phyloP scores from a whole-genome alignment of 306 rosid genomes.

The Adenanthera pavonina region DNA sequence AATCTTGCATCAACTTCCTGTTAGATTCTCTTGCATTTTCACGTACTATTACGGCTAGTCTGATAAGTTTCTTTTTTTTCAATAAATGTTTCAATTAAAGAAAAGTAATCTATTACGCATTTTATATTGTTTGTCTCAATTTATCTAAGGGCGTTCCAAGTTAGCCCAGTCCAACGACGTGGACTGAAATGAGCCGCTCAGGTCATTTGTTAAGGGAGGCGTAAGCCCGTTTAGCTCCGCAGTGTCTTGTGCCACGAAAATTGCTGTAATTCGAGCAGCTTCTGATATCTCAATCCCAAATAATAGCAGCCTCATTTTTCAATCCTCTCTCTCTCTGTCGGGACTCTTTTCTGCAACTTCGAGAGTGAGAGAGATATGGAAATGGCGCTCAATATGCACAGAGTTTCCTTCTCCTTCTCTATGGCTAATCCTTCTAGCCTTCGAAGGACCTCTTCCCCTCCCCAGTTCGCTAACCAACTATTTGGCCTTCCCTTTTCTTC shows the following conservation, averaged over 20 bases:
- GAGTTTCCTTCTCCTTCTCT: constrained; percentile 41
- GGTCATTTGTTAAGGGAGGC: not conserved
- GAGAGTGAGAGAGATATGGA: constrained; percentile 53
- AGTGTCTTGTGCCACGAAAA: not conserved
- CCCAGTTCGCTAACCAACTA: constrained; percentile 48
- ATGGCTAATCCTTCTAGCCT: constrained; percentile 34
- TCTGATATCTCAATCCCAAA: not conserved
- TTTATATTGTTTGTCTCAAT: not conserved
- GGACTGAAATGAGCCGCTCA: constrained; percentile 8
- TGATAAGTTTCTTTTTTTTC: not conserved
- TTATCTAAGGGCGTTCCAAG: not conserved
- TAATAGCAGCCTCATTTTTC: constrained; percentile 53
- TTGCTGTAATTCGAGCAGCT: not conserved
- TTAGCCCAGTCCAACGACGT: not conserved
- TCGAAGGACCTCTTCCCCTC: constrained; percentile 43
- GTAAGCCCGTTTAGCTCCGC: not conserved
- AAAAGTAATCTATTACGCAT: not conserved
- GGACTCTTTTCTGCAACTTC: not conserved
- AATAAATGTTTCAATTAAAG: not conserved
- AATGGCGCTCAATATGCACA: constrained; percentile 54
- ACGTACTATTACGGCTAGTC: not conserved
- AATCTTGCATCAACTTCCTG: not conserved
- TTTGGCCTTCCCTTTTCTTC: constrained; percentile 56
- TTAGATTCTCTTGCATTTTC: not conserved
- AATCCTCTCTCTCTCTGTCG: constrained; percentile 52